A percentile compares a stretch with the other conserved stretches of the same genome.
These are phyloP conservation scores for Chlamydomonas sp. DNA, from an alignment of 139 green algal genomes.

Conservation along the genomic window DNA sequence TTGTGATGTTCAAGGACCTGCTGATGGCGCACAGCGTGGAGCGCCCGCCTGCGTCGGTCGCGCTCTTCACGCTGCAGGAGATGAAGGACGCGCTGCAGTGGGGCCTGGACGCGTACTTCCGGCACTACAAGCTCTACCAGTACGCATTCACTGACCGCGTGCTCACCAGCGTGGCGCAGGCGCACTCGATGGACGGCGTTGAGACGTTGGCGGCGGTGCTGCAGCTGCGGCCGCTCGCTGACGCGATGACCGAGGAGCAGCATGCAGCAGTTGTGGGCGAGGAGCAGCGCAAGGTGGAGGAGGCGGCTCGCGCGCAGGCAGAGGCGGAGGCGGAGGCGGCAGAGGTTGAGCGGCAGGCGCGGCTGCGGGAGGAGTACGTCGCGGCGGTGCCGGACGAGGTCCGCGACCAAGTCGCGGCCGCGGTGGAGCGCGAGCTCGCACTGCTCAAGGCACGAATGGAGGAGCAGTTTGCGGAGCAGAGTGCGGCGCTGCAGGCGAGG, in stretches of 20 bases:
- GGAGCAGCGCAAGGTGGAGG: slow-evolving; percentile 31
- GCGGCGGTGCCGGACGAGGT: slow-evolving; percentile 50
- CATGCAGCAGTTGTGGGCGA: slow-evolving; percentile 28
- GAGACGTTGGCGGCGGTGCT: slow-evolving; percentile 36
- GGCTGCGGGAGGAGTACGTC: slow-evolving; percentile 38
- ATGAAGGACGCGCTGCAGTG: slow-evolving; percentile 45
- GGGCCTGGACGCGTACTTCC: slow-evolving; percentile 56
- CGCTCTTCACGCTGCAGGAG: slow-evolving; percentile 48
- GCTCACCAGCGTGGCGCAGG: slow-evolving; percentile 38
- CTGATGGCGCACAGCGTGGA: slow-evolving; percentile 53
- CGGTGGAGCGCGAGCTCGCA: slow-evolving; percentile 37
- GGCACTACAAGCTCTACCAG: slow-evolving; percentile 71
- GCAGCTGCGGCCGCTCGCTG: slow-evolving; percentile 30
- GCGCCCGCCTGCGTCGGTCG: slow-evolving; percentile 56
- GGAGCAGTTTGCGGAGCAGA: too few species aligned
- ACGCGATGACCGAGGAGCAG: slow-evolving; percentile 42
- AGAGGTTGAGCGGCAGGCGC: slow-evolving; percentile 18
- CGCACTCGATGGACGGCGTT: slow-evolving; percentile 33
- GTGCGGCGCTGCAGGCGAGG: too few species aligned
- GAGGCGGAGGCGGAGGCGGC: slow-evolving; percentile 18
- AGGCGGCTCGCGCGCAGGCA: slow-evolving; percentile 19
- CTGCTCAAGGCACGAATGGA: slow-evolving; percentile 14
- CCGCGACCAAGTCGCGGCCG: slow-evolving; percentile 35
- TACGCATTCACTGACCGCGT: slow-evolving; percentile 57
- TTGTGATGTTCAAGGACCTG: slow-evolving; percentile 42